These are phyloP conservation scores for Actinomortierella ambigua DNA, from an alignment of 371 early-diverging fungal species.

Conservation along the genomic window DNA sequence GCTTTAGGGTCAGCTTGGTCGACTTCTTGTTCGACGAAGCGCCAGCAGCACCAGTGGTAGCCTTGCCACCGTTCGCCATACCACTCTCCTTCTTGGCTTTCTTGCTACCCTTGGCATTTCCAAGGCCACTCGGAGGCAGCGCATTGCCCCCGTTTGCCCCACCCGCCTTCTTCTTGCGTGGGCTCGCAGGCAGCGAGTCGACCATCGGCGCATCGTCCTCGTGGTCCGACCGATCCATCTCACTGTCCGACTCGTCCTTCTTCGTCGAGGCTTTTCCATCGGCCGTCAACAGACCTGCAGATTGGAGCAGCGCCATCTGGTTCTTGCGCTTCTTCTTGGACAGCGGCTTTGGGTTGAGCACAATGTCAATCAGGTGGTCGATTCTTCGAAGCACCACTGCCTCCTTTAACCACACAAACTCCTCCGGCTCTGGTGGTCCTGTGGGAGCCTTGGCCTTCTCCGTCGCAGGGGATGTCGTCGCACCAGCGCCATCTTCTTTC, in stretches of 20 bases:
- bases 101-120: slow-evolving; percentile 1
- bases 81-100: not conserved
- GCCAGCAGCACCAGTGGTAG: slow-evolving; percentile 4
- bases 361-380: slow-evolving; percentile 62
- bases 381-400: slow-evolving; percentile 64
- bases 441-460: not conserved
- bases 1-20: slow-evolving; percentile 32
- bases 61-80: not conserved
- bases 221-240: slow-evolving; percentile 3
- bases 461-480: not conserved
- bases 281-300: slow-evolving; percentile 12
- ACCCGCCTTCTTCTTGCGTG: slow-evolving; percentile 24
- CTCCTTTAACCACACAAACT: slow-evolving; percentile 67
- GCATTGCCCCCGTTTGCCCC: slow-evolving; percentile 1
- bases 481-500: not conserved
- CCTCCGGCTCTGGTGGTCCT: slow-evolving; percentile 37
- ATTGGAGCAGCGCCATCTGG: slow-evolving; percentile 17
- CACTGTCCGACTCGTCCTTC: slow-evolving; percentile 2
- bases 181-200: slow-evolving; percentile 4
- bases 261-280: not conserved
- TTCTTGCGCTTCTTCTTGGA: slow-evolving; percentile 45
- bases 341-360: slow-evolving; percentile 58
- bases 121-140: slow-evolving; percentile 3
- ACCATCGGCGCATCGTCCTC: not conserved
- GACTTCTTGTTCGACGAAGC: slow-evolving; percentile 8